These are phyloP conservation scores for Boletus subparvulus DNA, from an alignment of 768 basidiomycete genomes.

Conservation along the genomic window DNA sequence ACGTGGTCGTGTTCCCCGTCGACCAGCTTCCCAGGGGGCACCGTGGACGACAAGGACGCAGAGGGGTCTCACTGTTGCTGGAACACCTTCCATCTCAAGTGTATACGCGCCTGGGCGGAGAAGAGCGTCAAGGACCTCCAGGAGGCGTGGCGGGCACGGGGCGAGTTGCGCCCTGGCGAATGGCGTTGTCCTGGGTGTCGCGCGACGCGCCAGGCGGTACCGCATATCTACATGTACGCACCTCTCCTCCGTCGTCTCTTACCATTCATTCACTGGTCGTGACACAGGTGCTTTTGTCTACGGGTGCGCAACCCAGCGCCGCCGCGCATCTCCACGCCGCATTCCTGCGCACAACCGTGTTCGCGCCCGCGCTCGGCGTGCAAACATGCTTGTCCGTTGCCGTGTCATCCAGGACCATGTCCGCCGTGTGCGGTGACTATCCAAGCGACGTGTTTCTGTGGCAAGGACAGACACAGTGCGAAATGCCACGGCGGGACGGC, in stretches of 20 bases:
- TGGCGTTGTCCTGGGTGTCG: constrained; percentile 98
- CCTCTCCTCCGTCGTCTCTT: background rate
- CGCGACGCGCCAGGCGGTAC: constrained; percentile 64
- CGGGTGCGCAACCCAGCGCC: constrained; percentile 71
- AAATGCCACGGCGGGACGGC: constrained; percentile 43
- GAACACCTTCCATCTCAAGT: constrained; percentile 88
- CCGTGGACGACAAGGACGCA: constrained; percentile 9
- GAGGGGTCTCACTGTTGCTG: constrained; percentile 68
- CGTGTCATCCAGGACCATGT: constrained; percentile 95
- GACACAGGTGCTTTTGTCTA: constrained; percentile 78
- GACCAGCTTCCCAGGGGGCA: background rate
- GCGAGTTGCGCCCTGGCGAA: constrained; percentile 66
- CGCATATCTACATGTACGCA: constrained; percentile 60
- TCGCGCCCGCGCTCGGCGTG: constrained; percentile 60
- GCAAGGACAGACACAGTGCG: constrained; percentile 41
- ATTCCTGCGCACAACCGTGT: constrained; percentile 74
- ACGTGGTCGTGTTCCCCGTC: constrained; percentile 88
- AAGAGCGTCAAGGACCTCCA: constrained; percentile 73
- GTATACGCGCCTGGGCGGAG: constrained; percentile 84
- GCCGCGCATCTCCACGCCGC: constrained; percentile 66
- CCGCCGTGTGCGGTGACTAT: constrained; percentile 88
- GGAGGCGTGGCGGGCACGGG: constrained; percentile 72
- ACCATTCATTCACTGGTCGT: background rate
- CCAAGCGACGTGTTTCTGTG: constrained; percentile 78
- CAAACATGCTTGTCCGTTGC: constrained; percentile 77